A percentile compares a stretch with the other conserved stretches of the same genome.
Evolutionary conservation across 2,329 filamentous ascomycete species (phyloP).

Genomic region (Aspergillus pseudoglaucus): DNA sequence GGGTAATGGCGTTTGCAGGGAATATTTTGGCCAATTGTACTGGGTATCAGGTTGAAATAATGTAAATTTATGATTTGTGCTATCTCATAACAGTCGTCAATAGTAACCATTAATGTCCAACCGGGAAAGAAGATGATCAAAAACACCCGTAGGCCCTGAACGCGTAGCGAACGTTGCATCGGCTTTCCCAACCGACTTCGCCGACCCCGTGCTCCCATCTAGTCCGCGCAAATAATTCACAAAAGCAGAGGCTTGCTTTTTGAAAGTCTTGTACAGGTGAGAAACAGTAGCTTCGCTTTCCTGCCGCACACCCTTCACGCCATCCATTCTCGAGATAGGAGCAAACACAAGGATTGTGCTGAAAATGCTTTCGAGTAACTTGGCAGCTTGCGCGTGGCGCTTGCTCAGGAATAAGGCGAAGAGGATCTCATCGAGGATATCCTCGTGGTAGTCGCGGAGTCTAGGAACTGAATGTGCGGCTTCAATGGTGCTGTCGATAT

Average conservation of each 20-base stretch:
- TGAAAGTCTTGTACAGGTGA: conserved; percentile 59
- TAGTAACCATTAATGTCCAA: conserved; percentile 69
- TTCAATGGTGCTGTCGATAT: conserved; percentile 42
- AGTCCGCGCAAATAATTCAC: conserved; percentile 61
- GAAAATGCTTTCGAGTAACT: conserved; percentile 71
- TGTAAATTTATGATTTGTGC: neutral
- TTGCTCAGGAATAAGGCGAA: conserved; percentile 66
- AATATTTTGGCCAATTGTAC: no score
- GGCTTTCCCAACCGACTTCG: conserved; percentile 23
- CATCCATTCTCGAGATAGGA: conserved; percentile 28
- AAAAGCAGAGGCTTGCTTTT: conserved; percentile 67
- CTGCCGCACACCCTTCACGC: conserved; percentile 35
- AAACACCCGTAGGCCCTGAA: conserved; percentile 49
- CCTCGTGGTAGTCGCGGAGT: conserved; percentile 64
- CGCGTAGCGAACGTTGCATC: conserved; percentile 22
- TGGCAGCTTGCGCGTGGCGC: conserved; percentile 65
- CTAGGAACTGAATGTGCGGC: conserved; percentile 57
- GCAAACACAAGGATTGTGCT: conserved; percentile 64
- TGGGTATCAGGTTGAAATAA: no score
- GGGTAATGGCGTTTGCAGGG: no score
- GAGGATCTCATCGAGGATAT: conserved; percentile 68
- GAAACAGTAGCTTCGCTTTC: conserved; percentile 34
- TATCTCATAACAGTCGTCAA: conserved; percentile 13
- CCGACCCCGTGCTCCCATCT: conserved; percentile 58
- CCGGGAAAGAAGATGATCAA: conserved; percentile 61